phyloP scores from a whole-genome alignment of 768 basidiomycete species.

The Suillus discolor region DNA sequence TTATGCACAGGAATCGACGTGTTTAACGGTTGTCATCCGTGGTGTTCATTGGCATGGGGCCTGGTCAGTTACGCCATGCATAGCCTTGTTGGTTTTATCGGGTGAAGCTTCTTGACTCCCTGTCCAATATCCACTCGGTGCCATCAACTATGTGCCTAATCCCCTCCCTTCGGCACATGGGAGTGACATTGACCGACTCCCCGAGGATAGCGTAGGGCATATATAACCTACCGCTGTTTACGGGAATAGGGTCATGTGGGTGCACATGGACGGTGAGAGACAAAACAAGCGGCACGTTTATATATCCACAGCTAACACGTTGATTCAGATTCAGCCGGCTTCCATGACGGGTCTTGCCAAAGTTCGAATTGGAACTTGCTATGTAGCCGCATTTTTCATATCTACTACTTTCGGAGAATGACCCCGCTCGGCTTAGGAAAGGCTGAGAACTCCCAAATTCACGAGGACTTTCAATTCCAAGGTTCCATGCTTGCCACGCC shows the following conservation, averaged over 20 bases:
- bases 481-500: conserved; percentile 15
- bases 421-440: conserved; percentile 11
- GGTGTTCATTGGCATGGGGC: not conserved
- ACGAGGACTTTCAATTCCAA: not conserved
- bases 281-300: conserved; percentile 5
- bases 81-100: conserved; percentile 11
- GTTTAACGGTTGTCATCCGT: not conserved
- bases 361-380: conserved; percentile 11
- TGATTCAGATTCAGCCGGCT: conserved; percentile 22
- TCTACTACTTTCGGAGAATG: conserved; percentile 20
- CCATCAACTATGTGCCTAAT: not conserved
- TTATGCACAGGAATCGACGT: not conserved
- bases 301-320: conserved; percentile 20
- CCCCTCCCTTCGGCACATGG: not conserved
- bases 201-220: not conserved
- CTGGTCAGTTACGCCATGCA: conserved; percentile 7
- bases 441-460: conserved; percentile 6
- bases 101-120: conserved; percentile 2
- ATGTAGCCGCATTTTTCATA: not conserved
- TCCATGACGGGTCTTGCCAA: conserved; percentile 16
- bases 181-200: not conserved
- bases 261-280: conserved; percentile 7
- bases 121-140: not conserved
- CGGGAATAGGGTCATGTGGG: conserved; percentile 3
- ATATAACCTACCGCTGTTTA: conserved; percentile 7